phyloP scores from a whole-genome alignment of 139 green algal species.

The Chlorella sp. region DNA sequence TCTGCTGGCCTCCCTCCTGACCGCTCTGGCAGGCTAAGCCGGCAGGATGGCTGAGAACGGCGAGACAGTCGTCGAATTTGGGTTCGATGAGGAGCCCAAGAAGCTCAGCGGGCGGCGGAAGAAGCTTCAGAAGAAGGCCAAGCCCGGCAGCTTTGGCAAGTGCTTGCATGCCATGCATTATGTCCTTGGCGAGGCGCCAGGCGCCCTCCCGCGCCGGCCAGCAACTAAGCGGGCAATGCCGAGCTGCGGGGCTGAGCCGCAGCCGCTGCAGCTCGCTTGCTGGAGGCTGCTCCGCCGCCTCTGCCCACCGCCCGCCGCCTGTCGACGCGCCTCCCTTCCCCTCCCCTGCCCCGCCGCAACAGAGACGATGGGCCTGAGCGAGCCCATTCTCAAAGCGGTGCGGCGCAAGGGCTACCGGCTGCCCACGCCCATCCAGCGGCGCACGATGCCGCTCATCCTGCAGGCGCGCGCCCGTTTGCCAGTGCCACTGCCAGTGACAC shows the following conservation, averaged over 20 bases:
- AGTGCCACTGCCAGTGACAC: neutral
- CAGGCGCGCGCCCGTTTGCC: constrained; percentile 16
- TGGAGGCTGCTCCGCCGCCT: too few species aligned
- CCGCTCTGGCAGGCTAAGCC: too few species aligned
- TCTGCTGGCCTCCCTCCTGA: too few species aligned
- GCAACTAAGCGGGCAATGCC: too few species aligned
- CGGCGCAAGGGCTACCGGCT: constrained; percentile 92
- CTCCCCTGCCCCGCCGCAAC: neutral
- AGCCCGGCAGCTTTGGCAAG: constrained; percentile 71
- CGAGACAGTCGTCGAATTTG: constrained; percentile 41
- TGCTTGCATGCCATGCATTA: too few species aligned
- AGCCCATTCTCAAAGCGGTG: constrained; percentile 76
- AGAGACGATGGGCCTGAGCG: constrained; percentile 86
- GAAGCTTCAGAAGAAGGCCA: constrained; percentile 59
- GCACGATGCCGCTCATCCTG: constrained; percentile 86
- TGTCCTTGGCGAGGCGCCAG: too few species aligned
- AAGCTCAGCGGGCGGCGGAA: constrained; percentile 42
- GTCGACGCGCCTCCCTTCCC: neutral
- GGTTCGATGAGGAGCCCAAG: constrained; percentile 27
- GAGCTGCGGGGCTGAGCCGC: too few species aligned
- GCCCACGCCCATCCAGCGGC: constrained; percentile 96
- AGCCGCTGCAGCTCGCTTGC: too few species aligned
- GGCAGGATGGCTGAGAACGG: too few species aligned
- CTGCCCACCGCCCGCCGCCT: too few species aligned
- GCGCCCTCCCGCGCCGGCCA: too few species aligned